Percentiles rank a stretch among this genome's conserved stretches.
Conservation (phyloP, 305 asterid genomes). For the Solanum chacoense region DNA sequence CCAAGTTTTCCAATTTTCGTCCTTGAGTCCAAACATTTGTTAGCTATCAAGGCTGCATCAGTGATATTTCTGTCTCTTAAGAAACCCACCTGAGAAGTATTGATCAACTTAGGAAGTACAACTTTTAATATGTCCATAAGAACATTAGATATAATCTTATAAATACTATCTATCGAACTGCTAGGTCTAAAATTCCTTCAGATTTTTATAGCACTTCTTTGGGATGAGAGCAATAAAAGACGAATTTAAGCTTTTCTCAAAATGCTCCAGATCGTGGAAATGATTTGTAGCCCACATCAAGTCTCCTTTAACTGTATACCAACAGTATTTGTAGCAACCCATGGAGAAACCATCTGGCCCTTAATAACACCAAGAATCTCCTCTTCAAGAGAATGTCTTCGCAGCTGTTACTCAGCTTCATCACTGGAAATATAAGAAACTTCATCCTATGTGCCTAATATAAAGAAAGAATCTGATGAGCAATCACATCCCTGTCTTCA, state of each 20-base stretch:
- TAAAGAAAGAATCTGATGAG: not conserved
- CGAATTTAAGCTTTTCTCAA: not conserved
- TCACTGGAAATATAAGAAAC: not conserved
- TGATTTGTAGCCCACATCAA: not conserved
- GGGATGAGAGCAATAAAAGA: not conserved
- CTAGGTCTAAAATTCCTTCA: not conserved
- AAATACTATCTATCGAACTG: not conserved
- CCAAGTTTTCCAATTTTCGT: not conserved
- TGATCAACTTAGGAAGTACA: not conserved
- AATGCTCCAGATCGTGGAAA: not conserved
- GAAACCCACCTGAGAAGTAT: not conserved
- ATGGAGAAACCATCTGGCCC: not conserved
- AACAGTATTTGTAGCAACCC: not conserved
- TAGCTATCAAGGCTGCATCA: not conserved
- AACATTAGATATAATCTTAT: not conserved
- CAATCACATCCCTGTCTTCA: not conserved
- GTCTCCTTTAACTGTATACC: not conserved
- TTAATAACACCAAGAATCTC: not conserved
- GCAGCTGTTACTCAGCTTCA: not conserved
- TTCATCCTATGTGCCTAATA: not conserved
- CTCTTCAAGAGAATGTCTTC: not conserved
- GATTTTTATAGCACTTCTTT: not conserved
- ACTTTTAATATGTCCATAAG: not conserved
- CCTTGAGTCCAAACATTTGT: not conserved
- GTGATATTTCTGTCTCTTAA: not conserved